Percentiles rank a stretch among this genome's conserved stretches.
Evolutionary conservation across 2,329 filamentous ascomycete species (phyloP).

Genomic region (Septoria petroselini): DNA sequence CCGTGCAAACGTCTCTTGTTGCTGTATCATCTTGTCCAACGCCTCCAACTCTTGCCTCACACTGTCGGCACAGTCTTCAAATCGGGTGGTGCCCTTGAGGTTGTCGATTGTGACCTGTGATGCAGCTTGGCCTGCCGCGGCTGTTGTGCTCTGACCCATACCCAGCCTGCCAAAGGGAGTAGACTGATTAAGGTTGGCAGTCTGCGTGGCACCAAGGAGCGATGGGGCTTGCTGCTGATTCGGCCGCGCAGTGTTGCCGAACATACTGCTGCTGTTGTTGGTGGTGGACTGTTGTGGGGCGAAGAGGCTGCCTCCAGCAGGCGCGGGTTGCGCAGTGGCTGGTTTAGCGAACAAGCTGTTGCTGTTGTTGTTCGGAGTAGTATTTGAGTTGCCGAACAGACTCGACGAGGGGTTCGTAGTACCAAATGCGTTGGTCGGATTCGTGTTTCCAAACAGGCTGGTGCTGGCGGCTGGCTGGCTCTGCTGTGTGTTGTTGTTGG

Average conservation of each 20-base stretch:
- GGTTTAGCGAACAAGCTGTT: slow-evolving; percentile 35
- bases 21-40: slow-evolving; percentile 76
- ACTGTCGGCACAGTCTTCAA: slow-evolving; percentile 81
- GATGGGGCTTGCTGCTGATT: slow-evolving; percentile 32
- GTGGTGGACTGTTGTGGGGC: slow-evolving; percentile 18
- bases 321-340: slow-evolving; percentile 17
- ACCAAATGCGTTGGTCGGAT: slow-evolving; percentile 27
- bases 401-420: slow-evolving; percentile 14
- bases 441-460: slow-evolving; percentile 22
- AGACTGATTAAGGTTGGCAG: slow-evolving; percentile 24
- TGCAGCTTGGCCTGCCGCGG: slow-evolving; percentile 29
- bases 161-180: slow-evolving; percentile 36
- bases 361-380: slow-evolving; percentile 26
- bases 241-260: slow-evolving; percentile 20
- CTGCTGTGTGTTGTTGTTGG: slow-evolving; percentile 14
- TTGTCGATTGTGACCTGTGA: slow-evolving; percentile 72
- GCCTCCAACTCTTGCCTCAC: slow-evolving; percentile 73
- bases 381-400: slow-evolving; percentile 14
- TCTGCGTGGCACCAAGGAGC: slow-evolving; percentile 29
- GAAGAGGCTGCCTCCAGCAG: slow-evolving; percentile 29
- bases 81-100: slow-evolving; percentile 82
- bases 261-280: slow-evolving; percentile 20
- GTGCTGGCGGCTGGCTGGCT: slow-evolving; percentile 19
- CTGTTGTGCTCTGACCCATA: slow-evolving; percentile 53
- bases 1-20: slow-evolving; percentile 71